Evolutionary conservation across 164 flowering plant genomes (phyloP).

Genomic region (Vitis rotundifolia): DNA sequence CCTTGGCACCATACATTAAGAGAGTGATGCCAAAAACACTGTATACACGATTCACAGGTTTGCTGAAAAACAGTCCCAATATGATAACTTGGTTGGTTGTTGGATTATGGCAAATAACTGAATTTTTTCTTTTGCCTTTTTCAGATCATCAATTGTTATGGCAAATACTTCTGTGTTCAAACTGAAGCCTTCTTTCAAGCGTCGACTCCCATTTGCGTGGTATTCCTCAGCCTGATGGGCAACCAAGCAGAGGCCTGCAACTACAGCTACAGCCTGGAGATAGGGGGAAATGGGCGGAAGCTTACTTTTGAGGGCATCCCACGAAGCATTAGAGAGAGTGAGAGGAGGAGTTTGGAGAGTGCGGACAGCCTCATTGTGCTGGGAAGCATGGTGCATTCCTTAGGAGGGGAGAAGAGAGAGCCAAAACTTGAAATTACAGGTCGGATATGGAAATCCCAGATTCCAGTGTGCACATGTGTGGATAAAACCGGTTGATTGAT

Average conservation of each 20-base stretch:
- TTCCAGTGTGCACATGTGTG: too few relatives aligned
- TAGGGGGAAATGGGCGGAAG: constrained; percentile 17
- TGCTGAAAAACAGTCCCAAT: too few relatives aligned
- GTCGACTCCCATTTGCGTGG: constrained; percentile 49
- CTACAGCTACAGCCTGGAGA: constrained; percentile 51
- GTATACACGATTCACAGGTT: too few relatives aligned
- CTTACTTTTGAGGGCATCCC: too few relatives aligned
- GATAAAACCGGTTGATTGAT: too few relatives aligned
- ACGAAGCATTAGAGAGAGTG: too few relatives aligned
- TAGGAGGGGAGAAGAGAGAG: constrained; percentile 24
- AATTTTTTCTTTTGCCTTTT: neutral
- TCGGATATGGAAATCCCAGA: too few relatives aligned
- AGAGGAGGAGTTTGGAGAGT: too few relatives aligned
- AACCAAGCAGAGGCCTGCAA: constrained; percentile 48
- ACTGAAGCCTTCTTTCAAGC: constrained; percentile 55
- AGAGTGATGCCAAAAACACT: too few relatives aligned
- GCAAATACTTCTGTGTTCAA: constrained; percentile 52
- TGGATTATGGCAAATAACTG: neutral
- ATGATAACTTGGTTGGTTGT: too few relatives aligned
- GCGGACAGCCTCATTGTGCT: neutral
- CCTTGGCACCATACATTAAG: too few relatives aligned
- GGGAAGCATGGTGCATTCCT: too few relatives aligned
- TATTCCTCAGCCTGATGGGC: constrained; percentile 54
- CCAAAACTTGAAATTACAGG: constrained; percentile 35
- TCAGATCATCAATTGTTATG: constrained; percentile 51